phyloP scores from a whole-genome alignment of 2,329 filamentous ascomycete species.

The Aspergillus vadensis region DNA sequence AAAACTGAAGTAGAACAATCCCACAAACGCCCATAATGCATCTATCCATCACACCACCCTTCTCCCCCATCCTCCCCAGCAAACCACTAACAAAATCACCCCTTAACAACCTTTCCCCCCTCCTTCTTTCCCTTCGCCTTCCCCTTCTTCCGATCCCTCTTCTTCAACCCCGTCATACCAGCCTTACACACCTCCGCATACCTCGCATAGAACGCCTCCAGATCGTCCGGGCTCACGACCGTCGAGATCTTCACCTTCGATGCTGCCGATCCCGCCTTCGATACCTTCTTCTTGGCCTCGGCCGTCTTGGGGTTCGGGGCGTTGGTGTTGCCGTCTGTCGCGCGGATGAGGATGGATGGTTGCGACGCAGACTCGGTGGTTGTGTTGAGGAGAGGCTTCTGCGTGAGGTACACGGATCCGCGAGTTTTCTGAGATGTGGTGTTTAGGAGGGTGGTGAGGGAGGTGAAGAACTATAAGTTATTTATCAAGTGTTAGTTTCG shows the following conservation, averaged over 20 bases:
- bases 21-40: neutral
- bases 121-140: slow-evolving; percentile 63
- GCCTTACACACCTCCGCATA: slow-evolving; percentile 92
- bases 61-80: too few species aligned
- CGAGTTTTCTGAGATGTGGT: slow-evolving; percentile 42
- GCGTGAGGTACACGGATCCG: slow-evolving; percentile 48
- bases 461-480: slow-evolving; percentile 51
- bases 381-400: slow-evolving; percentile 40
- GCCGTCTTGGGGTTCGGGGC: slow-evolving; percentile 42
- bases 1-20: neutral
- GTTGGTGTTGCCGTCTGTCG: slow-evolving; percentile 73
- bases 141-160: slow-evolving; percentile 81
- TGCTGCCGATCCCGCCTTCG: slow-evolving; percentile 44
- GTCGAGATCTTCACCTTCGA: slow-evolving; percentile 77
- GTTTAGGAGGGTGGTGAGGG: slow-evolving; percentile 42
- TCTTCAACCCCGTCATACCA: slow-evolving; percentile 88
- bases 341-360: slow-evolving; percentile 76
- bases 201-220: slow-evolving; percentile 77
- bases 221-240: slow-evolving; percentile 70
- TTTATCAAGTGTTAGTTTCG: too few species aligned
- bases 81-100: slow-evolving; percentile 20
- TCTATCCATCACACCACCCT: neutral
- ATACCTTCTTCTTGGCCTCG: slow-evolving; percentile 41
- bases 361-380: slow-evolving; percentile 32
- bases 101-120: slow-evolving; percentile 36